A percentile compares a stretch with the other conserved stretches of the same genome.
These are phyloP conservation scores for Phytophthora pistaciae DNA, from an alignment of 352 stramenopile species.

Conservation along the genomic window DNA sequence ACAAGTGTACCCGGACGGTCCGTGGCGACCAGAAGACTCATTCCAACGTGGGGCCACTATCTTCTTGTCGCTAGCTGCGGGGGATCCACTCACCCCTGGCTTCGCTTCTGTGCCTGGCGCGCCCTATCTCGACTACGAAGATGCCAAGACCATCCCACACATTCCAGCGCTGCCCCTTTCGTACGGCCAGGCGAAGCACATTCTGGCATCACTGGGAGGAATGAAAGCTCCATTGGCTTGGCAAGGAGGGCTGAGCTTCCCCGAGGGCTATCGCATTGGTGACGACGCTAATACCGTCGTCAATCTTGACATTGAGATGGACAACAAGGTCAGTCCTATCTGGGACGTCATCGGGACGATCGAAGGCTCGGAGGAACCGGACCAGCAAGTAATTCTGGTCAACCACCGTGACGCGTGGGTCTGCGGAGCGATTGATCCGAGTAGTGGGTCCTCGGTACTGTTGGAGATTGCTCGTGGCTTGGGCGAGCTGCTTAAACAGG, in stretches of 20 bases:
- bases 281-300: slow-evolving; percentile 56
- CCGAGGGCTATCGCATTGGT: slow-evolving; percentile 71
- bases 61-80: slow-evolving; percentile 67
- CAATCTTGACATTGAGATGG: slow-evolving; percentile 68
- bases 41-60: slow-evolving; percentile 76
- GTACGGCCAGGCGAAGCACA: slow-evolving; percentile 77
- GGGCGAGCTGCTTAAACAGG: slow-evolving; percentile 58
- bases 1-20: slow-evolving; percentile 66
- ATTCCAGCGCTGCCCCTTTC: slow-evolving; percentile 43
- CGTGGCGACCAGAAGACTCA: slow-evolving; percentile 57
- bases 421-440: slow-evolving; percentile 86
- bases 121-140: slow-evolving; percentile 47
- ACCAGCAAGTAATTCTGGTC: slow-evolving; percentile 76
- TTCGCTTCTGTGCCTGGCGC: slow-evolving; percentile 49
- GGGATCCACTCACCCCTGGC: slow-evolving; percentile 60
- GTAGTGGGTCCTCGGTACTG: slow-evolving; percentile 78
- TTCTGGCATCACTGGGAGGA: slow-evolving; percentile 70
- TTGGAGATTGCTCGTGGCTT: slow-evolving; percentile 82
- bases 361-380: slow-evolving; percentile 49
- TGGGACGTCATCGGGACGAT: slow-evolving; percentile 92
- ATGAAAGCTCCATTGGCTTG: slow-evolving; percentile 54
- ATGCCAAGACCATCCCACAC: slow-evolving; percentile 59
- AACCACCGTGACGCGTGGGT: slow-evolving; percentile 94
- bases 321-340: slow-evolving; percentile 78
- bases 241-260: slow-evolving; percentile 62